Base-by-base conservation (phyloP, 2,329 filamentous ascomycete species). In the Nannizzia gypsea region DNA sequence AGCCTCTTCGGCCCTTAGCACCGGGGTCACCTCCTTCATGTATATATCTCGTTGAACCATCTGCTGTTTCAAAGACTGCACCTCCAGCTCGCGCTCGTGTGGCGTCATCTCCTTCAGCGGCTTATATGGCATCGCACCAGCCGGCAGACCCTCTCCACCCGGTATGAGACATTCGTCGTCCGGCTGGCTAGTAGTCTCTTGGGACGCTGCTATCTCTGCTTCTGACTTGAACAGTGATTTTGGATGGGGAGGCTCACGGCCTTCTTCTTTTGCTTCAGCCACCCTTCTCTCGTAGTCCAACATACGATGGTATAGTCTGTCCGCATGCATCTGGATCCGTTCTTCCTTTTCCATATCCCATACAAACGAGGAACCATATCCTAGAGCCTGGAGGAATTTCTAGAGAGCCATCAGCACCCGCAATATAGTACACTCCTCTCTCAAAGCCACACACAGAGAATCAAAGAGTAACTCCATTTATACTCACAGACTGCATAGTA, bases 271-370 rank as follows among this genome's bases (percentile, higher is more conserved):
- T 68, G 82, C 72, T 73, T 84, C 80, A 64, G 87, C 83, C n/a
- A 88, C 83, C 63, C 81, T 82, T 20, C 78, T 79, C 73, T 99
- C 92, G 70, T 95, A 90, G 63, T 83, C 81, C 40, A 95, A 74
- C 85, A 97, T 90, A 66, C 87, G 84, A 68, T 92, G 88, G 73
- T 90, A 99, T 44, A 99, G 80, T 64, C 83, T 83, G 76, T 99
- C 93, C 61, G 92, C 92, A 72, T 96, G 91, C 86, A 97, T 89
- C 74, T 97, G 93, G 63, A 99, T 90, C 66, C 87, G 83, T 71
- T 96, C 91, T 67, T 96, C 88, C 57, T 88, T 81, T 31, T 85
- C 80, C 0, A 80, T 76, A 6, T 85, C 77, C 22, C 85, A 82
- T 50, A 87, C 82, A 63, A 83, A 77, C 26, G 83, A 83, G 6